These are phyloP conservation scores for Solanum medicagineum DNA, from an alignment of 257 asterid genomes.

Conservation along the genomic window DNA sequence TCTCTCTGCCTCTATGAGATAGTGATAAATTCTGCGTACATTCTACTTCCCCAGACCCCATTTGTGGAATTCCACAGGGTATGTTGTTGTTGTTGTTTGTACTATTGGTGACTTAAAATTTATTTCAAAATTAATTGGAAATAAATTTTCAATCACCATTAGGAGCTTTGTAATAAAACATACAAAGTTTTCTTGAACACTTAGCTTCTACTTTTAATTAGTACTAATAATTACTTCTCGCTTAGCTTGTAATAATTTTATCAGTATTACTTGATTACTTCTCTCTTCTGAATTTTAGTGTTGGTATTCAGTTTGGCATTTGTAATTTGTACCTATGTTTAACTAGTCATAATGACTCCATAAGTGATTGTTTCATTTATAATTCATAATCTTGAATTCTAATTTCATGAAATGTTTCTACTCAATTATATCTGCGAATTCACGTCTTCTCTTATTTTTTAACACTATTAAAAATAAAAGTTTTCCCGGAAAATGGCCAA, in stretches of 20 bases:
- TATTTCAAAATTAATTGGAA: neutral
- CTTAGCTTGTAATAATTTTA: neutral
- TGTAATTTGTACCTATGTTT: neutral
- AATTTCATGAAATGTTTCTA: neutral
- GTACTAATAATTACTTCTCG: neutral
- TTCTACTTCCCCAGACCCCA: no score
- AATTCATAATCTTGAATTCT: neutral
- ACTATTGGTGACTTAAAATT: constrained; percentile 5
- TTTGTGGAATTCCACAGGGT: no score
- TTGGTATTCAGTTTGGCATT: neutral
- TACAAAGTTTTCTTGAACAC: neutral
- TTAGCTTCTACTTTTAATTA: neutral
- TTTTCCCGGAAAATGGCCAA: no score
- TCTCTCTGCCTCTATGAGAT: no score
- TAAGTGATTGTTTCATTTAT: neutral
- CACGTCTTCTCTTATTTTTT: no score
- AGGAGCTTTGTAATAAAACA: neutral
- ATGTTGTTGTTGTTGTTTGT: no score
- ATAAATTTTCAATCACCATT: neutral
- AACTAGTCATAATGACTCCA: neutral
- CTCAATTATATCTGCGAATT: no score
- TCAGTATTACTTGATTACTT: neutral
- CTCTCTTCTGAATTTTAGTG: neutral
- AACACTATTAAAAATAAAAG: no score
- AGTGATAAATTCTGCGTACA: no score